Percentiles rank a stretch among this genome's conserved stretches.
These are phyloP conservation scores for Spongispora temasekensis DNA, from an alignment of 1,284 basidiomycete genomes.

Conservation along the genomic window DNA sequence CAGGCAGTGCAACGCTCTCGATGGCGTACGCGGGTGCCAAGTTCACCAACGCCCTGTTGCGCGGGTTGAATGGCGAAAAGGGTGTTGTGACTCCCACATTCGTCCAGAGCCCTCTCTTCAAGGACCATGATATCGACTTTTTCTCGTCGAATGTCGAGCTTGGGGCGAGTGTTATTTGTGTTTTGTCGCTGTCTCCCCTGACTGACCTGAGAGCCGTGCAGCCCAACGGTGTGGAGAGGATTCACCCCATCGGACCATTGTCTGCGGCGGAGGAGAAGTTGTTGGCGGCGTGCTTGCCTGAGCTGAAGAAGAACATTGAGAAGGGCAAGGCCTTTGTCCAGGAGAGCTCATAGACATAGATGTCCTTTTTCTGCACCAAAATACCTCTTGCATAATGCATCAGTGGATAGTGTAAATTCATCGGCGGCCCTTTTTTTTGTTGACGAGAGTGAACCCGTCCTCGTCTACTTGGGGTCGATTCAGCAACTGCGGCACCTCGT, in stretches of 20 bases:
- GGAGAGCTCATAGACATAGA: slow-evolving; percentile 39
- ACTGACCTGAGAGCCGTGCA: too few species aligned
- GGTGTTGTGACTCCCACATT: slow-evolving; percentile 84
- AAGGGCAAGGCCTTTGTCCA: slow-evolving; percentile 89
- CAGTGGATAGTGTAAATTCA: slow-evolving; percentile 19
- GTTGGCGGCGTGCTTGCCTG: slow-evolving; percentile 85
- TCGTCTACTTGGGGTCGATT: slow-evolving; percentile 74
- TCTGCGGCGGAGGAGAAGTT: slow-evolving; percentile 84
- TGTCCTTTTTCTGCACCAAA: slow-evolving; percentile 12
- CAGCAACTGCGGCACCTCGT: slow-evolving; percentile 19
- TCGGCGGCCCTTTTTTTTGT: slow-evolving; percentile 55
- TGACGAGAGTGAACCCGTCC: slow-evolving; percentile 85
- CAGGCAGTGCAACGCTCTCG: slow-evolving; percentile 86
- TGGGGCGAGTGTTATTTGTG: slow-evolving; percentile 59
- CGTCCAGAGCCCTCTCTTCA: slow-evolving; percentile 85
- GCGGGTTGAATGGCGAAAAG: slow-evolving; percentile 87
- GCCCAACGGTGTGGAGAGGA: slow-evolving; percentile 88
- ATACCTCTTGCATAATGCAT: slow-evolving; percentile 27
- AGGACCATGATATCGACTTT: slow-evolving; percentile 82
- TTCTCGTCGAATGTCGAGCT: slow-evolving; percentile 92
- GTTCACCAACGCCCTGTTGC: slow-evolving; percentile 82
- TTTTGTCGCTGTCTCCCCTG: too few species aligned
- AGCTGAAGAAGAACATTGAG: slow-evolving; percentile 96
- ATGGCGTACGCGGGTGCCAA: slow-evolving; percentile 96
- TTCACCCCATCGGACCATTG: slow-evolving; percentile 78